Evolutionary conservation across 1,139 yeast species (phyloP).

Genomic region (Candida freyschussii): DNA sequence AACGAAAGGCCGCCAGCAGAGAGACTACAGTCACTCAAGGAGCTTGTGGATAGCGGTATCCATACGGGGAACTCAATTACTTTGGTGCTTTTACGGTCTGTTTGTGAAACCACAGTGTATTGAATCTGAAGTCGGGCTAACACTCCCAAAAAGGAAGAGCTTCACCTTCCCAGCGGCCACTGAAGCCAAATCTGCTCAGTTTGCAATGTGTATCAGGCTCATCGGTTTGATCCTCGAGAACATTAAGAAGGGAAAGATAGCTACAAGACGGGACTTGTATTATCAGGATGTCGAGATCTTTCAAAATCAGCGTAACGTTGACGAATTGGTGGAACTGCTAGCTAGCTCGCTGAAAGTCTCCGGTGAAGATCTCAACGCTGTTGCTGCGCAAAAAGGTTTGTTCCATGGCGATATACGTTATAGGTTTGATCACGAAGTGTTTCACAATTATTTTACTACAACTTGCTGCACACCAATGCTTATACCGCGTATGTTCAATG

Average conservation of each 20-base stretch:
- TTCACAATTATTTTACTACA: conserved; percentile 11
- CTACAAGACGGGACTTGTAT: conserved; percentile 60
- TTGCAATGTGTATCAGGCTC: conserved; percentile 11
- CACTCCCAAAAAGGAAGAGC: too few relatives aligned
- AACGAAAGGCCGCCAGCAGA: too few relatives aligned
- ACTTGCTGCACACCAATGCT: conserved; percentile 12
- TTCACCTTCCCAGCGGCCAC: too few relatives aligned
- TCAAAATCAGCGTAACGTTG: conserved; percentile 42
- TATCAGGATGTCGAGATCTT: conserved; percentile 61
- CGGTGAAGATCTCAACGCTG: conserved; percentile 38
- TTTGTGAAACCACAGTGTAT: too few relatives aligned
- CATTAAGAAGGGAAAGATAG: conserved; percentile 21
- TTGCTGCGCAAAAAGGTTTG: conserved; percentile 62
- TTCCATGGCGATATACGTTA: conserved; percentile 38
- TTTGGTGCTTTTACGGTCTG: too few relatives aligned
- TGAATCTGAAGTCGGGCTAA: too few relatives aligned
- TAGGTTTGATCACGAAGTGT: conserved; percentile 13
- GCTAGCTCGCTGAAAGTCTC: conserved; percentile 25
- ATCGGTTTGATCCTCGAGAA: conserved; percentile 22
- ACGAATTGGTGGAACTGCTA: conserved; percentile 35
- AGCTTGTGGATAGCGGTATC: too few relatives aligned
- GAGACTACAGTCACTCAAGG: too few relatives aligned
- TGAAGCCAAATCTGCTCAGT: conserved; percentile 9
- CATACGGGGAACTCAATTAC: too few relatives aligned
- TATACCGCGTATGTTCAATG: conserved; percentile 27